Base-by-base conservation (phyloP, 306 rosid genomes). In the Oxytropis ochrocephala region DNA sequence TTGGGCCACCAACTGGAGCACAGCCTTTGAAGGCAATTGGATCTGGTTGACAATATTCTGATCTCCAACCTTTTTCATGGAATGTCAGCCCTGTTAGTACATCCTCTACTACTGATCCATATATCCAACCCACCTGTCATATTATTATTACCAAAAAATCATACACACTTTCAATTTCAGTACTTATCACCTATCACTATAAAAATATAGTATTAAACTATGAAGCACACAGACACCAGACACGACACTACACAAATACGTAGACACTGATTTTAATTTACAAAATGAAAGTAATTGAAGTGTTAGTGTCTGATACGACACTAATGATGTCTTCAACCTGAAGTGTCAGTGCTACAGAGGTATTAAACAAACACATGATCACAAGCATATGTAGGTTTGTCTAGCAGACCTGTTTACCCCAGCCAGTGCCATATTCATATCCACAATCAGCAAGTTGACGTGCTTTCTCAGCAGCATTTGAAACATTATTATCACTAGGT, bases 1-100 rank as follows among this genome's bases (percentile, higher is more conserved):
- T 12, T 19, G 95, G 93, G 5, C 80, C 85, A 3, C 85, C 75
- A 0, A 16, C 5, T 1, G 93, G 96, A 4, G 85, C 87, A 62
- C 84, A 76, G 0, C 98, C 96, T 2, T 64, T 43, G 70, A 92
- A 89, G 0, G 79, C 87, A 0, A 76, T 62, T 29, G 93, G 96
- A 38, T 67, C 54, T 0, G 90, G 79, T 1, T 35, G 11, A 6
- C 77, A 70, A 6, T 33, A 0, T 5, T 74, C 83, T 0, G 97
- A 88, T 59, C 75, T 85, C 97, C 95, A 89, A 6, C 96, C 95
- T 36, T 32, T 89, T n/a, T 21, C 48, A 30, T 92, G 96, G 1
- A 87, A 83, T 7, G n/a, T 39, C 2, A 87, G 44, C 7, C 98
- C 87, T 9, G 92, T 87, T 0, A 79, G 69, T 0, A 76, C 2